Conservation (phyloP, 805 yeast species). For the Candida cerambycidarum region DNA sequence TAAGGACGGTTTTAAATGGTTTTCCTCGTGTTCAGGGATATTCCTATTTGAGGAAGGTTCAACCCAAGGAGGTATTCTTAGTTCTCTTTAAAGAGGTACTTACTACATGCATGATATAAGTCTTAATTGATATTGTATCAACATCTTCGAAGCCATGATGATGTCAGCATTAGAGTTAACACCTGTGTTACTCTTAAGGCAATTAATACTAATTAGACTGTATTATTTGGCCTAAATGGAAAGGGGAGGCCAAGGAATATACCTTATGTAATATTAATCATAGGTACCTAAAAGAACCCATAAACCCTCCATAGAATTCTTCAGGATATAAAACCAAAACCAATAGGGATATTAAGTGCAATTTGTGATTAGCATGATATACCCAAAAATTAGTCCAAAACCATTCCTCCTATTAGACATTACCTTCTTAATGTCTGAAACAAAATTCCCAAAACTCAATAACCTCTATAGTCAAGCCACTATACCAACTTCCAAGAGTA, state of each 20-base stretch:
- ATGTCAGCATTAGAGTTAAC: neutral
- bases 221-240: neutral
- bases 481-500: too few relatives aligned
- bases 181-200: neutral
- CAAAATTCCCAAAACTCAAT: neutral
- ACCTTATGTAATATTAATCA: too few relatives aligned
- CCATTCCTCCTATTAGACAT: conserved; percentile 3
- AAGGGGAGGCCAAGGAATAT: neutral
- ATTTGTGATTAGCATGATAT: too few relatives aligned
- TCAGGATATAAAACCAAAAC: too few relatives aligned
- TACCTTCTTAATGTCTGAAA: conserved; percentile 6
- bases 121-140: conserved; percentile 4
- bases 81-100: neutral
- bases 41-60: neutral
- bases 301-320: too few relatives aligned
- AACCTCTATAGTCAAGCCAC: neutral
- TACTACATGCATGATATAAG: neutral
- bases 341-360: too few relatives aligned
- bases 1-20: neutral
- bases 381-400: too few relatives aligned
- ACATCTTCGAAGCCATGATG: conserved; percentile 2
- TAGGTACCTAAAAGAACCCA: neutral
- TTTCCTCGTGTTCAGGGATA: neutral
- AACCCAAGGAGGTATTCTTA: too few relatives aligned
- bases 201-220: too few relatives aligned